A percentile compares a stretch with the other conserved stretches of the same genome.
Conservation (phyloP, 441 rosid species). For the Bruguiera hainesii region DNA sequence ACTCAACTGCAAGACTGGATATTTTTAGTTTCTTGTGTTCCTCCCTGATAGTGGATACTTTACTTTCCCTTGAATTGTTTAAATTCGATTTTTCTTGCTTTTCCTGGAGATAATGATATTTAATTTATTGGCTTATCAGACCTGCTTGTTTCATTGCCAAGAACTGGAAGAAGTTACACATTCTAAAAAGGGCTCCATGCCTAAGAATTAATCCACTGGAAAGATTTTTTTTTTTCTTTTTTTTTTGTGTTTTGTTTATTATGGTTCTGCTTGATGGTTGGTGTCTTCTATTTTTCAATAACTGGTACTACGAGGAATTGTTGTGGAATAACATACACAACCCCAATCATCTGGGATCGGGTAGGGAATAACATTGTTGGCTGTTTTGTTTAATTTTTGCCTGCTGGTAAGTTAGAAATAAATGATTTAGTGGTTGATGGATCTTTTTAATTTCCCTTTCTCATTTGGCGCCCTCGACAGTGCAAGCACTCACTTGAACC, state of each 20-base stretch:
- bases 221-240: neutral
- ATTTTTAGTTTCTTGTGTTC: neutral
- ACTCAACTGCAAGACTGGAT: neutral
- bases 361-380: neutral
- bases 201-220: neutral
- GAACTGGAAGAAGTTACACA: neutral
- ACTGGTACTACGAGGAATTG: neutral
- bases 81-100: neutral
- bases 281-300: neutral
- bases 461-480: slow-evolving; percentile 35
- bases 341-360: neutral
- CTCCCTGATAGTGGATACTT: neutral
- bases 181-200: neutral
- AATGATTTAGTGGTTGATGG: slow-evolving; percentile 12
- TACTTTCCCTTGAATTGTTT: neutral
- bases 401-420: slow-evolving; percentile 8
- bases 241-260: no score
- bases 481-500: slow-evolving; percentile 68
- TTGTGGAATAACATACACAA: no score
- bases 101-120: neutral
- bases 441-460: slow-evolving; percentile 1
- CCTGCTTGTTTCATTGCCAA: neutral
- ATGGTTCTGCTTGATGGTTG: neutral
- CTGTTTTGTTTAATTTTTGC: neutral
- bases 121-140: neutral